Conservation (phyloP, 2,329 filamentous ascomycete genomes). For the Beauveria scarabaeidicola region DNA sequence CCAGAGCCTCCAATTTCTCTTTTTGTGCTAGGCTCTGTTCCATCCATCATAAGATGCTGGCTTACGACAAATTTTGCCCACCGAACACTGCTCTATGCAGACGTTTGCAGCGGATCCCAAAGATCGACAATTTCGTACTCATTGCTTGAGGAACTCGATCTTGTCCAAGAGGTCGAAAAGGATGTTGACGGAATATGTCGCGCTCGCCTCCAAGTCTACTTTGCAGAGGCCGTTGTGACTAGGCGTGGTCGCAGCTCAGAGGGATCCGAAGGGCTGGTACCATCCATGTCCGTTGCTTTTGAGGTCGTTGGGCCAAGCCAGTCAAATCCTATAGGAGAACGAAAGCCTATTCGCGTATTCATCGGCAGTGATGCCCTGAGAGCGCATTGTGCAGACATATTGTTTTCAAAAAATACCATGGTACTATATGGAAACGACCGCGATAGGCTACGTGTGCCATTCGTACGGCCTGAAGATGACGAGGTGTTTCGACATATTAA, state of each 20-base stretch:
- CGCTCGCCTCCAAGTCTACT: conserved; percentile 73
- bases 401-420: conserved; percentile 88
- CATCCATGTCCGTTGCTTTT: conserved; percentile 72
- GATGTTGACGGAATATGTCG: conserved; percentile 57
- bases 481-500: conserved; percentile 67
- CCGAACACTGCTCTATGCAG: conserved; percentile 80
- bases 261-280: conserved; percentile 63
- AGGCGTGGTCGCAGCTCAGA: conserved; percentile 63
- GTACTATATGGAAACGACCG: conserved; percentile 79
- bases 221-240: conserved; percentile 81
- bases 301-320: conserved; percentile 52
- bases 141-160: conserved; percentile 65
- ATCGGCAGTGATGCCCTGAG: conserved; percentile 83
- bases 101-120: conserved; percentile 85
- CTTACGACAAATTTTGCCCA: conserved; percentile 85
- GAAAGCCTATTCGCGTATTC: conserved; percentile 70
- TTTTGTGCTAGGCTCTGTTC: conserved; percentile 78
- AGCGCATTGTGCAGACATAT: conserved; percentile 77
- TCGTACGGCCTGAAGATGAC: conserved; percentile 88
- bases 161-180: conserved; percentile 57
- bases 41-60: conserved; percentile 94
- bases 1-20: conserved; percentile 74
- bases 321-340: conserved; percentile 22
- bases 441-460: conserved; percentile 80
- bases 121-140: conserved; percentile 72